Evolutionary conservation across 176 grass and related monocot species (phyloP), one percentile per base, ranked within the genome.

Genomic region (Eleusine indica): DNA sequence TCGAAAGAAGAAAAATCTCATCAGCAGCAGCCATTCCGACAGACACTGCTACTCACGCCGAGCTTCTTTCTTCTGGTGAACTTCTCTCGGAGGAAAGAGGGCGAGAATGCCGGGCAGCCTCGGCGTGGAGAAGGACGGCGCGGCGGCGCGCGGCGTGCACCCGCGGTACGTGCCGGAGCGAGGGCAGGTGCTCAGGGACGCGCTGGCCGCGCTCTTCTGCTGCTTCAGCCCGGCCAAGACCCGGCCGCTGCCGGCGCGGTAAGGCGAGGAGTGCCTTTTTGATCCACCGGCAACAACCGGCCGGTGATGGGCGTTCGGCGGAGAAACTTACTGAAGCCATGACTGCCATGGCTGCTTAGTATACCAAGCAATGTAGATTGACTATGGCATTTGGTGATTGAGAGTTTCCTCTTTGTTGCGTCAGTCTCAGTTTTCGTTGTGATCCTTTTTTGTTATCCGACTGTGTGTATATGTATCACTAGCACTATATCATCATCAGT

Each of bases 141-240:
- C 14, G 0, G 78, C 77, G 21, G 25, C 43, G 35, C 4, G 2
- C 37, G 25, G 42, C 37, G 80, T 70, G 83, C 74, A 78, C 40
- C 88, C 84, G 48, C 88, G 88, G 56, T 86, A 83, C 80, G 80
- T 90, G 61, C 88, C 84, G 29, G 39, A 63, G 84, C 29, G 88
- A 41, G 84, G 88, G 4, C 40, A 15, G 68, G 88, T 90, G 84
- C 80, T 90, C 58, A 71, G 46, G 74, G 4, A 13, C 58, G 84
- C 25, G 73, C 74, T 90, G 79, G 48, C 40, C 2, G 4, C 49
- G 21, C 2, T 86, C 0, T 40, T 86, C 60, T 17, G 86, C 75
- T 85, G 71, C 82, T 82, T 41, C 88, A 39, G 74, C 68, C 30
- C 79, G 10, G 40, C 74, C 60, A 78, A 60, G 84, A 90, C 79